Evolutionary conservation across 148 eudicot genomes (phyloP).

Genomic region (Chenopodium quinoa): DNA sequence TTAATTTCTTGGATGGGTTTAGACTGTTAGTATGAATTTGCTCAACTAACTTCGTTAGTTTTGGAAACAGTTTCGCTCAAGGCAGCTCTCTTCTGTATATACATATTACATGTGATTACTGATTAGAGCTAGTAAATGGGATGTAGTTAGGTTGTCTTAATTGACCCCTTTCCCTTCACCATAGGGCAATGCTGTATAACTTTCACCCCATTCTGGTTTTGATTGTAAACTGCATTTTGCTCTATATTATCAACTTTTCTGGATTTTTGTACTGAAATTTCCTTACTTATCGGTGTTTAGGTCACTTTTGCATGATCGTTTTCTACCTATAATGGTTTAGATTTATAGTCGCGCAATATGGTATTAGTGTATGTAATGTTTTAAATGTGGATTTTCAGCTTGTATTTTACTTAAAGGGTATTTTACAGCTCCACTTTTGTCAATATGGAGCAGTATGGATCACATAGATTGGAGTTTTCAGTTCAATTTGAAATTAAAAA

Average conservation of each 20-base stretch:
- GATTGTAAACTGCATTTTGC: neutral
- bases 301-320: neutral
- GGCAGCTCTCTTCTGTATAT: neutral
- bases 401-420: too few relatives aligned
- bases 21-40: neutral
- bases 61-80: neutral
- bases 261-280: neutral
- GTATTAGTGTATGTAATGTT: too few relatives aligned
- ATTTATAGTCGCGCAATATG: too few relatives aligned
- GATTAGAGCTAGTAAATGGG: neutral
- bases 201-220: neutral
- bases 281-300: neutral
- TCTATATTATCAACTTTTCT: neutral
- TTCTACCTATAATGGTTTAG: too few relatives aligned
- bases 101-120: neutral
- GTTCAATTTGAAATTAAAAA: too few relatives aligned
- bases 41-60: neutral
- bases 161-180: neutral
- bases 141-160: neutral
- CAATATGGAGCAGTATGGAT: too few relatives aligned
- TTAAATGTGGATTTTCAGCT: too few relatives aligned
- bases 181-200: too few relatives aligned
- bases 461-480: too few relatives aligned
- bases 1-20: neutral
- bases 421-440: too few relatives aligned